phyloP scores from a whole-genome alignment of 2,329 filamentous ascomycete genomes.

The Apiospora malaysiana region DNA sequence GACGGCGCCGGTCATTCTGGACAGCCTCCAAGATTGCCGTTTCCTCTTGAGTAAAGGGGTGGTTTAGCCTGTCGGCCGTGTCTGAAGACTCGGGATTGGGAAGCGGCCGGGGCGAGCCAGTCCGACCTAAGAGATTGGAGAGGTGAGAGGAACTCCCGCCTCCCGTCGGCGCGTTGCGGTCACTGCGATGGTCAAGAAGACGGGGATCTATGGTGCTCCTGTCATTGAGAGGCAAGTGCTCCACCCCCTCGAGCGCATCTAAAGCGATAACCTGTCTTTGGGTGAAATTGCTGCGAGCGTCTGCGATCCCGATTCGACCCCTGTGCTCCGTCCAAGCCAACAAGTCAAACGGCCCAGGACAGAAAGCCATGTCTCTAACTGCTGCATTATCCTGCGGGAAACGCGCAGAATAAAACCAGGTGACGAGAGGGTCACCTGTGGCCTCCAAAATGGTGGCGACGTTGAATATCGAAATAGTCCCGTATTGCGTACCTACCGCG shows the following conservation, averaged over 20 bases:
- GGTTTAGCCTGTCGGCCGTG: conserved; percentile 51
- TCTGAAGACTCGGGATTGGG: conserved; percentile 41
- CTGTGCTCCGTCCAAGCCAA: conserved; percentile 94
- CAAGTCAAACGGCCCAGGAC: conserved; percentile 86
- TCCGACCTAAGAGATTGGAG: conserved; percentile 44
- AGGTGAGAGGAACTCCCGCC: conserved; percentile 33
- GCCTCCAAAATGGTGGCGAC: conserved; percentile 53
- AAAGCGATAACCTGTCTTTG: conserved; percentile 73
- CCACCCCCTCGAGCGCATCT: conserved; percentile 61
- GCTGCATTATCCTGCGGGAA: conserved; percentile 75
- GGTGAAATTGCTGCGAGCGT: conserved; percentile 70
- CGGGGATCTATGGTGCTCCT: conserved; percentile 59
- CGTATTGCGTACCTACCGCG: conserved; percentile 81
- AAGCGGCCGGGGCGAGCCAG: conserved; percentile 33
- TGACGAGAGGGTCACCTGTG: conserved; percentile 67
- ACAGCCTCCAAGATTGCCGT: conserved; percentile 62
- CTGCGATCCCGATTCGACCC: conserved; percentile 75
- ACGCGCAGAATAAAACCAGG: conserved; percentile 78
- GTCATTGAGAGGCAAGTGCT: conserved; percentile 63
- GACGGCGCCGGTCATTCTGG: conserved; percentile 57
- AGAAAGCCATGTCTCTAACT: conserved; percentile 90
- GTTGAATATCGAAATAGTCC: conserved; percentile 78
- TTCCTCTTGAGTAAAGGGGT: conserved; percentile 60
- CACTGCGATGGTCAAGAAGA: conserved; percentile 53
- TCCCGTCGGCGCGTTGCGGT: conserved; percentile 46